Percentiles rank a stretch among this genome's conserved stretches.
phyloP scores from a whole-genome alignment of 2,329 filamentous ascomycete genomes.

The Grosmannia serpens region DNA sequence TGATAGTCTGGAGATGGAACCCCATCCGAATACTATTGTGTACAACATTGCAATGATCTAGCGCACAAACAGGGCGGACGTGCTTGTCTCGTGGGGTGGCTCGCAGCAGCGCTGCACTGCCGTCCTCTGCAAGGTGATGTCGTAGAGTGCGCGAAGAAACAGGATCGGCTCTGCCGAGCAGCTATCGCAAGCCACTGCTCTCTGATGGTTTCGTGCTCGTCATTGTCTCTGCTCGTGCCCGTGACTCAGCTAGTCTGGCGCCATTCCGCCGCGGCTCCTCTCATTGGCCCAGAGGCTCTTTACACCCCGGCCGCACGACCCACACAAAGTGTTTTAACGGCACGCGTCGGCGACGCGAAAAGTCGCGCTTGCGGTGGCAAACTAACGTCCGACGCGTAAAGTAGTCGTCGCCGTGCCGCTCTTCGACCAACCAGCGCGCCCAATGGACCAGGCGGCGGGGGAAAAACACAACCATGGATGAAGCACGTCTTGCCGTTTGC shows the following conservation, averaged over 20 bases:
- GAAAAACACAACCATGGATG: no score
- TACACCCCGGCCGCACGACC: no score
- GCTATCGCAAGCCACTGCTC: no score
- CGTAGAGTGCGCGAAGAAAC: no score
- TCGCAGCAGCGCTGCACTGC: no score
- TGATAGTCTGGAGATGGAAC: background rate
- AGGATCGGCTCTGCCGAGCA: no score
- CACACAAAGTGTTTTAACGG: background rate
- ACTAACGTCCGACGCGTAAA: background rate
- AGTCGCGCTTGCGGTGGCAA: constrained; percentile 1
- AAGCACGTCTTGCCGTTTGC: background rate
- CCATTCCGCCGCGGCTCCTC: background rate
- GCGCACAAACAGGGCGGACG: background rate
- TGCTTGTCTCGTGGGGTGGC: no score
- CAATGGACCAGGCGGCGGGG: background rate
- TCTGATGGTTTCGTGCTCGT: no score
- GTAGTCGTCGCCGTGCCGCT: background rate
- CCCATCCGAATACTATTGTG: no score
- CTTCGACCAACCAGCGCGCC: background rate
- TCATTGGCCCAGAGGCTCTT: background rate
- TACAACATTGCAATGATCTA: background rate
- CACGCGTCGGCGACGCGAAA: constrained; percentile 6
- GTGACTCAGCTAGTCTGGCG: no score
- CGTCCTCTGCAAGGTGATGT: no score
- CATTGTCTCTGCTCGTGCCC: no score